Evolutionary conservation across 345 rosid species (phyloP), one percentile per base, ranked within the genome.

Genomic region (Pistacia vera): DNA sequence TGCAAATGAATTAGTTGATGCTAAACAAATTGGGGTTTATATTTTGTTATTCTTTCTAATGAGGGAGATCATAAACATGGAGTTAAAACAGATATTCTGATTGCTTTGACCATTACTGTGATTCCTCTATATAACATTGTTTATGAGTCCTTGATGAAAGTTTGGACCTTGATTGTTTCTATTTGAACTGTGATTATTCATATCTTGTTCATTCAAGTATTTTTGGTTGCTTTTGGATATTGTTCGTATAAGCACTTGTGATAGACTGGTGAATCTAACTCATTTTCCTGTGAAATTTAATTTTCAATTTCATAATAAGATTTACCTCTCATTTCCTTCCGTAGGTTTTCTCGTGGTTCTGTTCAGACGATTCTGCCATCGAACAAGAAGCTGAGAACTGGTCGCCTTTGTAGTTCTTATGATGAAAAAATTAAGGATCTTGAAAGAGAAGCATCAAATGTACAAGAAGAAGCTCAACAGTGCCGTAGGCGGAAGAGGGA

Each of bases 331-430:
- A 30, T n/a, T 35, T 79, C 68, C 46, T 80, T 86, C 68, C 69
- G 48, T 81, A 96, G 97, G 98, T 93, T 93, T 85, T 89, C 82
- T 56, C 95, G 98, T 65, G 92, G 92, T 30, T 79, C 93, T 71
- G 98, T 92, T 71, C 92, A 96, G 86, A 96, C 98, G 46, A 86
- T 87, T 66, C 94, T 96, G 81, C 98, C 98, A 56, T 80, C 92
- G 67, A 77, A 68, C 60, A 72, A 77, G 82, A 86, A 77, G 70
- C 64, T 77, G 52, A 85, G 88, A 84, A 80, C 85, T 77, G 86
- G 90, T 14, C 95, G 94, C 64, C 95, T 96, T n/a, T 89, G 94
- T 88, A 85, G 90, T 78, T 90, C 97, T 66, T 96, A 84, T 81
- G 98, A 88, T 82, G 86, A 85, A 76, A 93, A 91, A 75, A 91